Base-by-base conservation (phyloP, 2,329 filamentous ascomycete genomes). In the Myriangium duriaei region DNA sequence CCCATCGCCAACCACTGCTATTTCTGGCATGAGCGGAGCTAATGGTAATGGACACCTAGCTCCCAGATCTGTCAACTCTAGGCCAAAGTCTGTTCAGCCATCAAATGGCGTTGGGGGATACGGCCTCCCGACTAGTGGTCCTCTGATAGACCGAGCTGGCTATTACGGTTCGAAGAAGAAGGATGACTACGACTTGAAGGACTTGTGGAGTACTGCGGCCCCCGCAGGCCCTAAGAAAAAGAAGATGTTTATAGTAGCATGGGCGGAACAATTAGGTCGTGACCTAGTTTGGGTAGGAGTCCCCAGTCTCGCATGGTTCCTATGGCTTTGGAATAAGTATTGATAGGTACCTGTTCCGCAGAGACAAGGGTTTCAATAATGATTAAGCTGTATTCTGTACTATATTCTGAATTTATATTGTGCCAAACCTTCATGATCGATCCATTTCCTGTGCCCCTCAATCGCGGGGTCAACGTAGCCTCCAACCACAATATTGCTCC, bases 251-350 rank as follows among this genome's bases (percentile, higher is more conserved):
- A 54, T 70, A 2, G 54, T 56, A 1, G 53, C 73, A 4, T 68
- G 81, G 4, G 54, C 63, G 19, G 62, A 65, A 16, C 80, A 88
- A 55, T 59, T 85, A 26, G 68, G 67, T 58, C 69, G 64, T 6
- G 77, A 72, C 31, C 49, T 77, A 12, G 75, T 72, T 61, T 65
- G 71, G 33, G 39, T 41, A 14, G 39, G 31, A 14, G 14, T 32
- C 5, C 28, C 32, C 5, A 32, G 31, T 12, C 30, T 41, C 12
- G 28, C 19, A 15, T 41, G 39, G 39, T 41, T 35, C 18, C 17
- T 34, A 5, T 41, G 39, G 39, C 16, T 41, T 48, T 65, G 78
- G 40, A 74, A 71, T 60, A 68, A 67, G 17, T 37, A 41, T 19
- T 41, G 13, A 36, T 32, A 21, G 24, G 15, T n/a, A n/a, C n/a